Evolutionary conservation across 257 asterid species (phyloP).

Genomic region (Solanum rostratum): DNA sequence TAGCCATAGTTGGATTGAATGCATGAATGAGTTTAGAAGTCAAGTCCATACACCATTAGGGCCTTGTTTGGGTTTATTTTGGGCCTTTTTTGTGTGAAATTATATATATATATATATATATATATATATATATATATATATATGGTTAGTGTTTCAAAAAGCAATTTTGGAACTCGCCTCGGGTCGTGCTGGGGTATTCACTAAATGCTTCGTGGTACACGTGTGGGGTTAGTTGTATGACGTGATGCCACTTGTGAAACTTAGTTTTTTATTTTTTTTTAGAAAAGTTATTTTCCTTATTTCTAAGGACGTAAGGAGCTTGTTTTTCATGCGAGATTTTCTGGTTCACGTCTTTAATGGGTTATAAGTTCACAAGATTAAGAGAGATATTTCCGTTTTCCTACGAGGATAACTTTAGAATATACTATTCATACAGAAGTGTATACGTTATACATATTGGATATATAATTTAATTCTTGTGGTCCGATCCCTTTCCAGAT

Average conservation of each 20-base stretch:
- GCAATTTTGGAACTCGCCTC: background rate
- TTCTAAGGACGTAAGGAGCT: background rate
- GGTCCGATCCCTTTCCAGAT: no score
- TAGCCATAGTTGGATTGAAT: background rate
- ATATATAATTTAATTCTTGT: background rate
- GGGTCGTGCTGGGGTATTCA: no score
- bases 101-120: no score
- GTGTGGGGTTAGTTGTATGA: background rate
- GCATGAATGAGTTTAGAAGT: background rate
- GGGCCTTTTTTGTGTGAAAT: background rate
- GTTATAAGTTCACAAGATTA: background rate
- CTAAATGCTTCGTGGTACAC: background rate
- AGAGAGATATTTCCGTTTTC: background rate
- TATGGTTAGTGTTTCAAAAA: background rate
- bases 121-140: no score
- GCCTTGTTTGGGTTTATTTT: background rate
- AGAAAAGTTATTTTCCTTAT: no score
- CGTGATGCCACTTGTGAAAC: background rate
- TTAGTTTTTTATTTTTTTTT: no score
- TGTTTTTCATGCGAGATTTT: background rate
- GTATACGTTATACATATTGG: background rate
- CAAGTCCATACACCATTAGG: background rate
- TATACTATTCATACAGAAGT: background rate
- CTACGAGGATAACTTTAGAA: background rate
- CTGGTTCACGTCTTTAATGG: background rate